Conservation (phyloP, 305 asterid genomes). For the Fraxinus albicans region DNA sequence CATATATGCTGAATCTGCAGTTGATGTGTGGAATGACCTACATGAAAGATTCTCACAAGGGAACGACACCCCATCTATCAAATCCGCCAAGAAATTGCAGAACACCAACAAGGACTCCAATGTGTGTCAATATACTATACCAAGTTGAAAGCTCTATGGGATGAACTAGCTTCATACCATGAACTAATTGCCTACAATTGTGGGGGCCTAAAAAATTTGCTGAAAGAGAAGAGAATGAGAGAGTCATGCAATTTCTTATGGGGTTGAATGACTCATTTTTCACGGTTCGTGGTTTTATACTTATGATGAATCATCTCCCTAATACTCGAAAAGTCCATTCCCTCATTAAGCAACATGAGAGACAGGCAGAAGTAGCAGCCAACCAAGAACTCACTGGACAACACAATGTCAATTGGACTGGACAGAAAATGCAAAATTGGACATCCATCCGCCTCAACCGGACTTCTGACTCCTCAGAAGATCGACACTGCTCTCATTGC, state of each 20-base stretch:
- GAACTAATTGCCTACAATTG: too few species aligned
- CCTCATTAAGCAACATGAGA: not conserved
- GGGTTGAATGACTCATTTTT: not conserved
- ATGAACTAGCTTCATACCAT: not conserved
- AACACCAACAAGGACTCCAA: not conserved
- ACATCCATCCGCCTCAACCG: not conserved
- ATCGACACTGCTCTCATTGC: not conserved
- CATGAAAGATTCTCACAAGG: not conserved
- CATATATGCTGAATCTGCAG: not conserved
- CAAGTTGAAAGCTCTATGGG: not conserved
- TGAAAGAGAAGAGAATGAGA: too few species aligned
- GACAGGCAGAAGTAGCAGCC: not conserved
- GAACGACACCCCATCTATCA: not conserved
- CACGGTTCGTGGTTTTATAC: not conserved
- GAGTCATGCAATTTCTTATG: too few species aligned
- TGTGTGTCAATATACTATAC: not conserved
- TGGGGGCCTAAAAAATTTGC: too few species aligned
- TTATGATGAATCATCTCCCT: not conserved
- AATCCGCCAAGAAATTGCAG: not conserved
- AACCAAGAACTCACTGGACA: not conserved
- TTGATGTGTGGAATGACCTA: not conserved
- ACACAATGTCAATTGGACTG: not conserved
- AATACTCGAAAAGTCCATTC: not conserved
- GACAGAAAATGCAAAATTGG: not conserved
- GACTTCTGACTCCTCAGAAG: not conserved